Base-by-base conservation (phyloP, 2,329 filamentous ascomycete species). In the Cladosporium colombiae region DNA sequence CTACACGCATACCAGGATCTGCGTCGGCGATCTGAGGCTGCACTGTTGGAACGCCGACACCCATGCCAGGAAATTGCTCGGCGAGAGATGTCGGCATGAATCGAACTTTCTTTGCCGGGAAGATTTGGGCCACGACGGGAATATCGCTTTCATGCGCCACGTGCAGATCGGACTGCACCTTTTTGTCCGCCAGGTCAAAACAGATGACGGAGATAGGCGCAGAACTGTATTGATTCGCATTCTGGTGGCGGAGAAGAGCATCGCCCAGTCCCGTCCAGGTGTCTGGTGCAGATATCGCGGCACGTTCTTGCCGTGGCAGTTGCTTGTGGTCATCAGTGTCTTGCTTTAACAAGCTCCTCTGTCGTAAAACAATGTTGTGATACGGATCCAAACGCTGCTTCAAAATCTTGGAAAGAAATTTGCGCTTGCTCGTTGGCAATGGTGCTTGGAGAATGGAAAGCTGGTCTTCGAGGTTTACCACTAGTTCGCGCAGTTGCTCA, bases 311-410 rank as follows among this genome's bases (percentile, higher is more conserved):
- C 27, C 65, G 58, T 27, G 57, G 56, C 7, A 66, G 31, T 11
- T 49, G 29, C 18, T 64, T 46, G 1, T 31, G 13, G 44, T 62
- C 37, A 23, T 60, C 25, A 6, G 37, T 55, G 10, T 65, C 37
- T 25, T 62, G 40, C 35, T 65, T 61, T 18, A 66, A 52, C 13
- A 75, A 49, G 4, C 21, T 23, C 23, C 53, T 53, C 37, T 70
- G 59, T n/a, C 64, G 61, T 27, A 58, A 56, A 23, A 68, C 64
- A 78, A 69, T 83, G 72, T 70, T 80, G 78, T 60, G 79, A 78
- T 85, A 88, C 1, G 83, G 82, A 72, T 87, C 84, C 46, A 85
- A 78, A 50, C 83, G 82, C 56, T 79, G 80, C 70, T 81, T 84
- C n/a, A 89, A 74, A 31, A 81, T 78, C 53, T 79, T 80, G 14